These are phyloP conservation scores for Boletellus ananas DNA, from an alignment of 768 basidiomycete genomes.

Conservation along the genomic window DNA sequence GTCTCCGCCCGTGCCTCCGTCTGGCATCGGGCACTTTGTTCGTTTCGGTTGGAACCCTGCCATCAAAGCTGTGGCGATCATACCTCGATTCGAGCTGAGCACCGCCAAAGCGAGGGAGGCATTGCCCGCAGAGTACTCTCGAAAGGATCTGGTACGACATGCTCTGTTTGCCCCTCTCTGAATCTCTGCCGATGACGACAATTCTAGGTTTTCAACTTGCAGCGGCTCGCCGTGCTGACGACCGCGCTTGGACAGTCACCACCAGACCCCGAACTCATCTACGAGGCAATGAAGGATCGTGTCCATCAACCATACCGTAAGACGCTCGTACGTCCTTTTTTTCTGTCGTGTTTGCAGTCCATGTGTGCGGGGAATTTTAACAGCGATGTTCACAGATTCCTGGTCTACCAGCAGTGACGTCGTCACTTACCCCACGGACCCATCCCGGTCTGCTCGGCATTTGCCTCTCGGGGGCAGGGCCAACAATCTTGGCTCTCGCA, in stretches of 20 bases:
- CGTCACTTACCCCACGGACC: constrained; percentile 77
- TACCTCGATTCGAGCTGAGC: constrained; percentile 93
- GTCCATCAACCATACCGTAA: constrained; percentile 97
- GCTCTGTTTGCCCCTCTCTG: not conserved
- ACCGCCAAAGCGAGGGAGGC: constrained; percentile 93
- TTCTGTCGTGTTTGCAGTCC: not conserved
- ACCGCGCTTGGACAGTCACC: constrained; percentile 88
- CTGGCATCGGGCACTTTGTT: constrained; percentile 91
- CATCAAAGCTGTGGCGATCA: constrained; percentile 91
- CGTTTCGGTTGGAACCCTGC: constrained; percentile 80
- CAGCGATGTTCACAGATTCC: constrained; percentile 63
- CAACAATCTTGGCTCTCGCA: constrained; percentile 94
- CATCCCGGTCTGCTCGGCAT: constrained; percentile 97
- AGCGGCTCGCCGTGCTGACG: constrained; percentile 92
- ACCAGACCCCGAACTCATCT: constrained; percentile 94
- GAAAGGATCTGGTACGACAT: constrained; percentile 76
- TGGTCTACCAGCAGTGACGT: constrained; percentile 90
- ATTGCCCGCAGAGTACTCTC: constrained; percentile 77
- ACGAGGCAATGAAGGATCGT: constrained; percentile 98
- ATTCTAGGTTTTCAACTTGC: constrained; percentile 90
- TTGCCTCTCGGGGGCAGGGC: constrained; percentile 96
- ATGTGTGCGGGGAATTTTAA: not conserved
- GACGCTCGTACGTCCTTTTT: constrained; percentile 54
- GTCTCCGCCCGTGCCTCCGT: constrained; percentile 82
- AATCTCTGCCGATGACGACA: not conserved